A percentile compares a stretch with the other conserved stretches of the same genome.
These are phyloP conservation scores for Thozetella sp. DNA, from an alignment of 495 filamentous ascomycete genomes.

Conservation along the genomic window DNA sequence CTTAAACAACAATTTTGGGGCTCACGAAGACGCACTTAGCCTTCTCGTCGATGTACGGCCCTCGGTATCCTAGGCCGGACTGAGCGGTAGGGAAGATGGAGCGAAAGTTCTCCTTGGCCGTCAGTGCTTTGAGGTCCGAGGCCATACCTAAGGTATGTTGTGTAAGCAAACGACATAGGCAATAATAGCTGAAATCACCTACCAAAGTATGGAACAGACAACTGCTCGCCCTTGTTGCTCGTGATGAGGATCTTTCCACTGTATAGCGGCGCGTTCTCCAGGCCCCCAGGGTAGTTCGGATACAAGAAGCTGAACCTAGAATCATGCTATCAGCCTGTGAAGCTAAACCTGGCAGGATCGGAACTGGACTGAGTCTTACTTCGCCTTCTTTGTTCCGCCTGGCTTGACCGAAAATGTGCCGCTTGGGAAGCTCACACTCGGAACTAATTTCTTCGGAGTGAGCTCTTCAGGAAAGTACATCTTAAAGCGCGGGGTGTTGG, in stretches of 20 bases:
- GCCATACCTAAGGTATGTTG: not conserved
- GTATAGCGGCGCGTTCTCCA: constrained; percentile 4
- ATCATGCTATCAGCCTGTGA: not conserved
- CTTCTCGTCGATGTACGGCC: too few species aligned
- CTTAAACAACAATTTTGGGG: too few species aligned
- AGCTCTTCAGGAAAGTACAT: not conserved
- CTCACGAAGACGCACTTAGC: too few species aligned
- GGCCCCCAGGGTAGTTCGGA: not conserved
- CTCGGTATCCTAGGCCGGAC: too few species aligned
- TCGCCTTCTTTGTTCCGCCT: not conserved
- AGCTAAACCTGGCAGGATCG: not conserved
- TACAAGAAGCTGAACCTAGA: constrained; percentile 3
- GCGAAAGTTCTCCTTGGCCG: too few species aligned
- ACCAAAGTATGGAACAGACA: constrained; percentile 7
- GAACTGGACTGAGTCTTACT: not conserved
- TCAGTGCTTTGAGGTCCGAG: not conserved
- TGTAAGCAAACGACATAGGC: not conserved
- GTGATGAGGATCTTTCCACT: constrained; percentile 6
- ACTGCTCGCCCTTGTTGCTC: constrained; percentile 5
- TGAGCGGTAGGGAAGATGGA: too few species aligned
- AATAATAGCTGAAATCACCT: too few species aligned
- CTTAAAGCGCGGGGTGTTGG: not conserved
- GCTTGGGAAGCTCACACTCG: not conserved
- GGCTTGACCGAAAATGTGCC: not conserved
- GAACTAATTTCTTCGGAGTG: not conserved